A percentile compares a stretch with the other conserved stretches of the same genome.
phyloP scores from a whole-genome alignment of 2,329 filamentous ascomycete species.

The Colletotrichum limetticola region DNA sequence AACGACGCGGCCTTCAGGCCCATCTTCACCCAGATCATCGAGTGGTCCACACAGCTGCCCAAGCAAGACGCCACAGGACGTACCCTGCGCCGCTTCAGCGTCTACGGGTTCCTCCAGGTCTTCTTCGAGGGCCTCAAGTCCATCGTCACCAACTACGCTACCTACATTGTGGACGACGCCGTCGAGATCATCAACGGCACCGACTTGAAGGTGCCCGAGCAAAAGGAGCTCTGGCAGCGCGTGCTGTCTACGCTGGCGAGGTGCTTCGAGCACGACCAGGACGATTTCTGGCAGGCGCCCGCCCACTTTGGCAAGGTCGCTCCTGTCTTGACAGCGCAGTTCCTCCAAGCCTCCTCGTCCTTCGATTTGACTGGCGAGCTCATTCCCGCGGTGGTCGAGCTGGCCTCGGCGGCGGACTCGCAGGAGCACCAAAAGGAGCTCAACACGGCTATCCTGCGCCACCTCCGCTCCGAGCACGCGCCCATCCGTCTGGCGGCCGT shows the following conservation, averaged over 20 bases:
- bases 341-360: slow-evolving; percentile 57
- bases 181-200: slow-evolving; percentile 68
- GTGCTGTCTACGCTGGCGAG: slow-evolving; percentile 78
- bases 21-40: slow-evolving; percentile 86
- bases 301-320: slow-evolving; percentile 83
- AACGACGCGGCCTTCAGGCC: slow-evolving; percentile 95
- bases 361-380: slow-evolving; percentile 62
- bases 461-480: slow-evolving; percentile 78
- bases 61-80: slow-evolving; percentile 70
- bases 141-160: slow-evolving; percentile 92
- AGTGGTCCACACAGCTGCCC: slow-evolving; percentile 76
- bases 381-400: slow-evolving; percentile 80
- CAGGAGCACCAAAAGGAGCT: slow-evolving; percentile 92
- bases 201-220: slow-evolving; percentile 59
- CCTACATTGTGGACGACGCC: slow-evolving; percentile 82
- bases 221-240: slow-evolving; percentile 72
- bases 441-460: slow-evolving; percentile 81
- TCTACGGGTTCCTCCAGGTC: slow-evolving; percentile 82
- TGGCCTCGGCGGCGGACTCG: slow-evolving; percentile 84
- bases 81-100: slow-evolving; percentile 74
- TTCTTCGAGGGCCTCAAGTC: slow-evolving; percentile 92
- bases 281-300: slow-evolving; percentile 95
- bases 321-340: slow-evolving; percentile 75
- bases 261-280: slow-evolving; percentile 89
- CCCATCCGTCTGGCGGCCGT: slow-evolving; percentile 84